Conservation (phyloP, 345 rosid genomes). For the Lenwebbia sp. region DNA sequence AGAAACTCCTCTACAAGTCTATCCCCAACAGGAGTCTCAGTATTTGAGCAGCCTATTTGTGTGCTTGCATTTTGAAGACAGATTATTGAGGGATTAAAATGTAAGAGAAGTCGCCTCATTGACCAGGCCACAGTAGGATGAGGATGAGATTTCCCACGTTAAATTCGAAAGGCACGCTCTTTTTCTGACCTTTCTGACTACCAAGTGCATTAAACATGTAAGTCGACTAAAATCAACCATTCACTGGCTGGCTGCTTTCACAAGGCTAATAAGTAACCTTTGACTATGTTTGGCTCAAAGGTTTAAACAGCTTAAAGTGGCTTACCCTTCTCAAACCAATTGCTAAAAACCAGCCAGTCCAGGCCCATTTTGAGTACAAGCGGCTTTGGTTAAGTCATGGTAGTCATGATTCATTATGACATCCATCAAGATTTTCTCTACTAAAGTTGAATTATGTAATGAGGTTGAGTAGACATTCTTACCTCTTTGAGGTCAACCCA, state of each 20-base stretch:
- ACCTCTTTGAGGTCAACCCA: constrained; percentile 99
- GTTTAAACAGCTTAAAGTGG: background rate
- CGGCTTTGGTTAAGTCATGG: background rate
- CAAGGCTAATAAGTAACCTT: background rate
- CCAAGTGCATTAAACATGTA: background rate
- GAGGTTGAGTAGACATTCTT: constrained; percentile 1
- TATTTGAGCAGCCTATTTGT: background rate
- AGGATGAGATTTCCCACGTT: background rate
- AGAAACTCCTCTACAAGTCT: background rate
- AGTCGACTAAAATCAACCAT: background rate
- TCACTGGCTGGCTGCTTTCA: background rate
- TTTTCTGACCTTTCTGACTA: background rate
- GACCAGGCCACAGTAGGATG: background rate
- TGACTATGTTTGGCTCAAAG: background rate
- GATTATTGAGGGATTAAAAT: background rate
- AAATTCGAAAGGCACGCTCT: background rate
- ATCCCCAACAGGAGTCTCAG: background rate
- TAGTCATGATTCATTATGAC: background rate
- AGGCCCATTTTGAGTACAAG: background rate
- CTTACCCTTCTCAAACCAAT: background rate
- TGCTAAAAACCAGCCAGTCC: background rate
- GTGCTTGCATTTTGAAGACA: background rate
- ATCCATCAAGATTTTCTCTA: background rate
- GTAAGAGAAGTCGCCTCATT: background rate
- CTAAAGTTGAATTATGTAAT: background rate